Percentiles rank a stretch among this genome's conserved stretches.
These are phyloP conservation scores for Cornus controversa DNA, from an alignment of 148 eudicot genomes.

Conservation along the genomic window DNA sequence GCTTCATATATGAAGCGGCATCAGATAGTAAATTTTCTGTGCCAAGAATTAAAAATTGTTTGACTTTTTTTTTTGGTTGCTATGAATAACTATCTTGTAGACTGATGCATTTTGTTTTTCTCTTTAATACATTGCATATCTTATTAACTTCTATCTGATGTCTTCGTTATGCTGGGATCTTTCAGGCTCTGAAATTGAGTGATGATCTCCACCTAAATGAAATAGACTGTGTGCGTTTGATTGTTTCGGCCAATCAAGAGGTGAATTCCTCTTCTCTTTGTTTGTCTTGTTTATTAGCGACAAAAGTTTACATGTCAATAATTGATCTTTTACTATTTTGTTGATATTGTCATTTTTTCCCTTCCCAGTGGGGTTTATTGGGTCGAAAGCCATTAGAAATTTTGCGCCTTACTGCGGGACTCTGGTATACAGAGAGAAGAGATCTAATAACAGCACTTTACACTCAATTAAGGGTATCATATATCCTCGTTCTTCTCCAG, in stretches of 20 bases:
- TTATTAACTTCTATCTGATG: neutral
- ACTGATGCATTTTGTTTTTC: neutral
- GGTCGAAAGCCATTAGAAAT: conserved; percentile 87
- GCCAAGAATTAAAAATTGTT: neutral
- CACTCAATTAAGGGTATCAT: conserved; percentile 73
- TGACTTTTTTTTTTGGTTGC: neutral
- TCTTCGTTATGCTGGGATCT: neutral
- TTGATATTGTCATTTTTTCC: conserved; percentile 11
- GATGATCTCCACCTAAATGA: conserved; percentile 98
- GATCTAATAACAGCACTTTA: conserved; percentile 81
- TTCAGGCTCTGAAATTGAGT: conserved; percentile 81
- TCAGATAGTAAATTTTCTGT: neutral
- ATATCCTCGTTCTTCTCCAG: neutral
- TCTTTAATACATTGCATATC: neutral
- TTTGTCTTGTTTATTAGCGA: neutral
- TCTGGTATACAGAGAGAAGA: conserved; percentile 98
- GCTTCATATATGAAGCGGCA: neutral
- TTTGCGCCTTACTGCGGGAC: conserved; percentile 83
- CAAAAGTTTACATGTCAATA: neutral
- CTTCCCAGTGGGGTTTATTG: conserved; percentile 74
- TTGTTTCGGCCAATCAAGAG: conserved; percentile 94
- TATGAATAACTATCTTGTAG: neutral
- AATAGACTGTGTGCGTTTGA: conserved; percentile 83
- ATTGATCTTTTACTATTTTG: neutral
- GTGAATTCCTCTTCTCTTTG: conserved; percentile 32